These are phyloP conservation scores for Starmerella lactis-condensi DNA, from an alignment of 805 yeast genomes.

Conservation along the genomic window DNA sequence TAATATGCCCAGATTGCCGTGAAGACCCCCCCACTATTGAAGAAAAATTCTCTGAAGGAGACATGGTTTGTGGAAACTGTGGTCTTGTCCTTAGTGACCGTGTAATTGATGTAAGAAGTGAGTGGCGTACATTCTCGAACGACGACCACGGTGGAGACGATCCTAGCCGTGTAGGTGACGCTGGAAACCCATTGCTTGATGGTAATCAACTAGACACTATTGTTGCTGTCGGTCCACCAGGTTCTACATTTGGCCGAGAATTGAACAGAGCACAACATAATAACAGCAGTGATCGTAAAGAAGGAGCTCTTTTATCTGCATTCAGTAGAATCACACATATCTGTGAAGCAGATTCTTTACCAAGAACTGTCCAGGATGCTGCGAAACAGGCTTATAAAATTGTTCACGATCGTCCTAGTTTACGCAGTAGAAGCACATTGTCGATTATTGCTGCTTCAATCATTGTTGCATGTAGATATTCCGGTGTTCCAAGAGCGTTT, in stretches of 20 bases:
- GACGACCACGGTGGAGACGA: conserved; percentile 97
- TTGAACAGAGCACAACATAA: conserved; percentile 76
- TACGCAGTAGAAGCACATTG: conserved; percentile 83
- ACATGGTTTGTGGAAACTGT: conserved; percentile 94
- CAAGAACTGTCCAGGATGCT: conserved; percentile 89
- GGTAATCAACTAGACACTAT: conserved; percentile 82
- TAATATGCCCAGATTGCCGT: conserved; percentile 91
- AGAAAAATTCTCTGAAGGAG: conserved; percentile 92
- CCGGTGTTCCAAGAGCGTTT: conserved; percentile 83
- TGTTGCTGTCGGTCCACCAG: conserved; percentile 74
- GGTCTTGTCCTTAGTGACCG: conserved; percentile 84
- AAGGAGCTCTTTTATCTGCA: conserved; percentile 72
- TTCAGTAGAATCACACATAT: conserved; percentile 80
- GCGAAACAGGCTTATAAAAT: conserved; percentile 90
- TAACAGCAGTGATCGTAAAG: conserved; percentile 69
- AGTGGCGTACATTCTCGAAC: conserved; percentile 96
- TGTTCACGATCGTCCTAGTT: conserved; percentile 67
- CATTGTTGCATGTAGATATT: conserved; percentile 82
- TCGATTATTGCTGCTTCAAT: conserved; percentile 94
- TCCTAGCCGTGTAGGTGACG: conserved; percentile 98
- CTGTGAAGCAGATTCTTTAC: conserved; percentile 92
- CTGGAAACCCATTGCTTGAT: conserved; percentile 78
- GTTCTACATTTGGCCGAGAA: conserved; percentile 72
- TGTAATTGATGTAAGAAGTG: conserved; percentile 86
- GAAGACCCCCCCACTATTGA: conserved; percentile 88